A percentile compares a stretch with the other conserved stretches of the same genome.
Conservation (phyloP, 1,284 basidiomycete species). For the Ustilago crameri region DNA sequence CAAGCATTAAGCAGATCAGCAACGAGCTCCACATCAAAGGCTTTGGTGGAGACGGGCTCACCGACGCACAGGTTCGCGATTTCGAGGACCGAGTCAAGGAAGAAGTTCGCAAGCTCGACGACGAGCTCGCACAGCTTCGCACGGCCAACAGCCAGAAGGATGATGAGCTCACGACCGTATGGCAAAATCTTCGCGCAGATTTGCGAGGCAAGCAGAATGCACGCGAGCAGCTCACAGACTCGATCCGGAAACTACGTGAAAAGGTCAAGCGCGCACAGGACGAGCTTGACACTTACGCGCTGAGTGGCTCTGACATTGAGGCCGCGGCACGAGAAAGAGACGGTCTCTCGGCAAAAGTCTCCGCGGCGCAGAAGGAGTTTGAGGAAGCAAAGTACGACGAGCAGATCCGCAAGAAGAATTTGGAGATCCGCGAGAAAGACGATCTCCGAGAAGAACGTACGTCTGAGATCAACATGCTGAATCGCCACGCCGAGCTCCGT, state of each 20-base stretch:
- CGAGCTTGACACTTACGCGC: conserved; percentile 44
- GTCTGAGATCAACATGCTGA: conserved; percentile 78
- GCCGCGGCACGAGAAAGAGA: conserved; percentile 45
- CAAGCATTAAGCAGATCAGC: conserved; percentile 78
- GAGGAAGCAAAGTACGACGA: conserved; percentile 74
- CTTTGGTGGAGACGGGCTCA: conserved; percentile 76
- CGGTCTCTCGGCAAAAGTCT: conserved; percentile 26
- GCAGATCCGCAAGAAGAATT: conserved; percentile 74
- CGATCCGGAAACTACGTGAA: conserved; percentile 41
- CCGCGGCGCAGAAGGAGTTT: conserved; percentile 45
- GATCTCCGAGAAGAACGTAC: conserved; percentile 78
- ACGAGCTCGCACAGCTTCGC: conserved; percentile 31
- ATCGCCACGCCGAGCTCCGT: conserved; percentile 82
- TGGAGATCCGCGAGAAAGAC: conserved; percentile 76
- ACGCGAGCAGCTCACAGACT: conserved; percentile 45
- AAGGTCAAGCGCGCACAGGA: conserved; percentile 53
- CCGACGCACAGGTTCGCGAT: conserved; percentile 76
- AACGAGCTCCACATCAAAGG: conserved; percentile 79
- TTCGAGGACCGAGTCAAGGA: conserved; percentile 71
- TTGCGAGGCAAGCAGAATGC: conserved; percentile 48
- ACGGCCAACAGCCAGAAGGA: conserved; percentile 34
- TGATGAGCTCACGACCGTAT: conserved; percentile 38
- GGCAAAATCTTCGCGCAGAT: conserved; percentile 51
- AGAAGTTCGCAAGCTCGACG: conserved; percentile 41
- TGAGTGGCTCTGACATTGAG: conserved; percentile 44